Base-by-base conservation (phyloP, 2,329 filamentous ascomycete species). In the Hypoxylon sp. region DNA sequence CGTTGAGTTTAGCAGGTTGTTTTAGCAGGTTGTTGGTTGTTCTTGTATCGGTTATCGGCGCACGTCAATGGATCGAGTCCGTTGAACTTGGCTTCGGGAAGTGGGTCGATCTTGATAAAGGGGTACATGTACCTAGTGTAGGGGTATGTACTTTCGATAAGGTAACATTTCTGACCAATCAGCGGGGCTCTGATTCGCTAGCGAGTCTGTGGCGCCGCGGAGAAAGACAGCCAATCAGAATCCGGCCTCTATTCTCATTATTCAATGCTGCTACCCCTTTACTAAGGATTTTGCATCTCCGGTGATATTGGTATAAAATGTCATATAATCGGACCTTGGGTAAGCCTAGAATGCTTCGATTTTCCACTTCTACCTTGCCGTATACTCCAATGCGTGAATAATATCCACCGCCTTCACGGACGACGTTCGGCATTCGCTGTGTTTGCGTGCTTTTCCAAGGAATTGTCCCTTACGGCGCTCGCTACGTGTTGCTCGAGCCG, bases 91-190 rank as follows among this genome's bases (percentile, higher is more conserved):
- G 48, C 48, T 32, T 60, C 27, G 27, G 17, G 17, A 27, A 24
- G 53, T 35, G 47, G 54, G 51, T 54, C 55, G 62, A 39, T 50
- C 42, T 53, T 52, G 44, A 52, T 53, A 57, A 58, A 32, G 50
- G 48, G 52, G 31, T 32, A n/a, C n/a, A n/a, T n/a, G n/a, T n/a
- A n/a, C n/a, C n/a, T n/a, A n/a, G n/a, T n/a, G n/a, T n/a, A n/a
- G n/a, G n/a, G n/a, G n/a, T n/a, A 15, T 7, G 29, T 31, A 11
- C 13, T 32, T 62, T 51, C 58, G 68, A 70, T 70, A 70, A 68
- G 68, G 53, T 52, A 56, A 50, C 51, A 6, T 60, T 1, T 13
- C 47, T 60, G 56, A 48, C 66, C 69, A 71, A 71, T 71, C 37
- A 64, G 35, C 29, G 19, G 11, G 0, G 2, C 17, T 31, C 21